Evolutionary conservation across 2,329 filamentous ascomycete species (phyloP), one percentile per base, ranked within the genome.

Genomic region (Ceratocystis alfenasii): DNA sequence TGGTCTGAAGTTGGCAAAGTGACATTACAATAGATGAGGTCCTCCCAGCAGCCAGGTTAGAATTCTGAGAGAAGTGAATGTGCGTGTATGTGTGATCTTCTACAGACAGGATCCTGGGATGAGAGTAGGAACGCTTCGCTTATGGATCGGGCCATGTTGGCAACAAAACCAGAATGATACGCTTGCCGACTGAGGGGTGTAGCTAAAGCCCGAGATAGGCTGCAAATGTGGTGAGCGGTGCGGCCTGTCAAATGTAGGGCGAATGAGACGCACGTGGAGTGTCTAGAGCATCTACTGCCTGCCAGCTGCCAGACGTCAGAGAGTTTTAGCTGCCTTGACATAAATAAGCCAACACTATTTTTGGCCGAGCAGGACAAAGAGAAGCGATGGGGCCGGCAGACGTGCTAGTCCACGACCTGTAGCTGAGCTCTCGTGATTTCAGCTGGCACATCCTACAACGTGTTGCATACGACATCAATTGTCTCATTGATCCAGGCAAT

Each of bases 401-500:
- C 22, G 46, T 50, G 3, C 36, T 22, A 50, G 46, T 50, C 46
- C 17, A 25, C 10, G 55, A 8, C 15, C 28, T n/a, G 7, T n/a
- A 17, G 55, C 20, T 59, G 20, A 15, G 55, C 25, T 59, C 55
- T 36, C 55, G 25, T 36, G 25, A 59, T 33, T 30, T 30, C 10
- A n/a, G 55, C 25, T 30, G 55, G 10, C n/a, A 33, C 55, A 59
- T 30, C 55, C 8, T 59, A 20, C 55, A 59, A 15, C 55, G 17
- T 36, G 55, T 36, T 59, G 55, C 55, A 59, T 59, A 17, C 28
- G 33, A 59, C 28, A 59, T 59, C 12, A 41, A 41, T 41, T 41
- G 36, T 41, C 36, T 41, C 55, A 36, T 36, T 7, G 15, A 10
- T 33, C 25, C 17, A 36, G 10, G n/a, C 25, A 59, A 6, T 4